Evolutionary conservation across 495 filamentous ascomycete genomes (phyloP).

Genomic region (Elasticomyces elasticus): DNA sequence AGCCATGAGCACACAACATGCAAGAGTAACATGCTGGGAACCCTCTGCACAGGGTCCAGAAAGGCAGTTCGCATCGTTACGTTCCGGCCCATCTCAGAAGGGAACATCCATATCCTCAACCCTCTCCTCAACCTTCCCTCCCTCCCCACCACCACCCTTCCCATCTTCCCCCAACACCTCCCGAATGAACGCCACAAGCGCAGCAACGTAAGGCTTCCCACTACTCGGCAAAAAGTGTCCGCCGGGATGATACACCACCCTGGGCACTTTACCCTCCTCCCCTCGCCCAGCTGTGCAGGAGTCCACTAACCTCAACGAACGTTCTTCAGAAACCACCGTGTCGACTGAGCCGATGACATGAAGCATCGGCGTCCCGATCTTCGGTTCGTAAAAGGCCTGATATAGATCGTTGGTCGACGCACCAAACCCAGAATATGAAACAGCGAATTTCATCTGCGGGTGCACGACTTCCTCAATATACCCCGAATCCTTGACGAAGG

Average conservation of each 20-base stretch:
- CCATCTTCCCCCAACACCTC: slow-evolving; percentile 39
- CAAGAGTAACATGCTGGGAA: too few relatives aligned
- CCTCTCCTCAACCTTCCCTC: slow-evolving; percentile 32
- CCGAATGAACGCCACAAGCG: slow-evolving; percentile 63
- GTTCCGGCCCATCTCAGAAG: slow-evolving; percentile 37
- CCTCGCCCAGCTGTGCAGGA: slow-evolving; percentile 44
- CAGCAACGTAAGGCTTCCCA: slow-evolving; percentile 66
- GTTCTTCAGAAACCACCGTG: slow-evolving; percentile 72
- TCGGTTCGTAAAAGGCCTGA: slow-evolving; percentile 62
- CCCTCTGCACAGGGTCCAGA: too few relatives aligned
- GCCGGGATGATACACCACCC: slow-evolving; percentile 75
- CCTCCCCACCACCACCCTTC: slow-evolving; percentile 19
- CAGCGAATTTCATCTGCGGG: slow-evolving; percentile 62
- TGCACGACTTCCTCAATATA: slow-evolving; percentile 35
- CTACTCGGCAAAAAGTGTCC: slow-evolving; percentile 81
- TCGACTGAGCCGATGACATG: slow-evolving; percentile 80
- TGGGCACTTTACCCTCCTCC: slow-evolving; percentile 38
- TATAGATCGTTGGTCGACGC: slow-evolving; percentile 50
- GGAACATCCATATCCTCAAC: slow-evolving; percentile 60
- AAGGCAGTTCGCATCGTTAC: too few relatives aligned
- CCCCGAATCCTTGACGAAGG: slow-evolving; percentile 38
- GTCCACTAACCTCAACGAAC: slow-evolving; percentile 55
- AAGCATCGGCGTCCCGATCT: slow-evolving; percentile 65
- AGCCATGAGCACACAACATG: too few relatives aligned
- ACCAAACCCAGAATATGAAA: slow-evolving; percentile 71